Conservation (phyloP, 208 protist species). For the Leishmania arabica region DNA sequence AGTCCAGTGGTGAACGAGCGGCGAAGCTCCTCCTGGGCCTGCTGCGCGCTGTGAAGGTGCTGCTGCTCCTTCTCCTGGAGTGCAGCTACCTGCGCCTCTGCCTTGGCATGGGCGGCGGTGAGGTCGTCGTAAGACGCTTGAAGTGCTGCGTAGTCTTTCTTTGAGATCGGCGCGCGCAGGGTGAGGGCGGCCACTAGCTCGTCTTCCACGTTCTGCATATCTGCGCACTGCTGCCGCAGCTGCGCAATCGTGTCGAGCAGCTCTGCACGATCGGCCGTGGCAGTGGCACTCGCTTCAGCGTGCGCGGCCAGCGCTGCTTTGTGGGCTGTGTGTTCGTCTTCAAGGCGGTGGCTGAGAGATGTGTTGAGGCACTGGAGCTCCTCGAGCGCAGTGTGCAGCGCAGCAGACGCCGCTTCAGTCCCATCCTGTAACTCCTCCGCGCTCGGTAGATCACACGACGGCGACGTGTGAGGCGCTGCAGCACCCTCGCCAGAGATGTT, state of each 20-base stretch:
- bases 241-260: slow-evolving; percentile 25
- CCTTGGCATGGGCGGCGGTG: slow-evolving; percentile 1
- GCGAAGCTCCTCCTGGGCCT: slow-evolving; percentile 12
- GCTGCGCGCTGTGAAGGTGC: slow-evolving; percentile 6
- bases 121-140: slow-evolving; percentile 9
- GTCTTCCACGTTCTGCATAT: slow-evolving; percentile 20
- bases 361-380: slow-evolving; percentile 1
- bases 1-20: not conserved
- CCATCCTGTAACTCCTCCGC: not conserved
- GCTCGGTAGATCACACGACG: not conserved
- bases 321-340: not conserved
- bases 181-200: slow-evolving; percentile 22
- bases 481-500: not conserved
- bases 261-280: slow-evolving; percentile 7
- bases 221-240: slow-evolving; percentile 16
- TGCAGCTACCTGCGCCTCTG: slow-evolving; percentile 17
- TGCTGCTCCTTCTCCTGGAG: slow-evolving; percentile 2
- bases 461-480: not conserved
- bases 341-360: slow-evolving; percentile 5
- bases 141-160: slow-evolving; percentile 20
- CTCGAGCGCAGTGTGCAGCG: not conserved
- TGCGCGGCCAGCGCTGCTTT: not conserved
- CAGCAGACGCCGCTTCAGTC: not conserved
- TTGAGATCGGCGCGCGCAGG: slow-evolving; percentile 26
- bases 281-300: slow-evolving; percentile 7